Conservation (phyloP, 345 rosid species). For the Cardiospermum halicacabum region DNA sequence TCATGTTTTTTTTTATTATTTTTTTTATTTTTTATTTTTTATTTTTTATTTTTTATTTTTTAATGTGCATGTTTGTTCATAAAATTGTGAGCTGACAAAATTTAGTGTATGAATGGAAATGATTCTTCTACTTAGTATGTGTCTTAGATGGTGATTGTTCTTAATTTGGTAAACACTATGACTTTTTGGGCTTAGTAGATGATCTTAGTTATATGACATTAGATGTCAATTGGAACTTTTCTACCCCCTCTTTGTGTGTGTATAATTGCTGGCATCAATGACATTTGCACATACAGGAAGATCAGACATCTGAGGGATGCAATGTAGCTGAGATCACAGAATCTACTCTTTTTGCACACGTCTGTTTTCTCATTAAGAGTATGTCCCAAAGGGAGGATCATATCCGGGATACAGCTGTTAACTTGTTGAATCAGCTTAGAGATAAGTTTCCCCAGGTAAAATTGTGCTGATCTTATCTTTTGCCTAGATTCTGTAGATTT, state of each 20-base stretch:
- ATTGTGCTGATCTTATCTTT: slow-evolving; percentile 7
- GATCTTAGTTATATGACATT: not conserved
- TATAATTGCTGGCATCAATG: slow-evolving; percentile 9
- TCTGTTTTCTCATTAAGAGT: slow-evolving; percentile 87
- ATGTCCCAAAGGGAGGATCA: slow-evolving; percentile 97
- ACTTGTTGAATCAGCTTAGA: slow-evolving; percentile 84
- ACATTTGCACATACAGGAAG: slow-evolving; percentile 65
- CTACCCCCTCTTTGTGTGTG: slow-evolving; percentile 10
- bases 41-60: too few relatives aligned
- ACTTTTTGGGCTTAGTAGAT: not conserved
- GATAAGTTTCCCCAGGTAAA: slow-evolving; percentile 97
- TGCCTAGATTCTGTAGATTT: not conserved
- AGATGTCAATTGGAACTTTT: not conserved
- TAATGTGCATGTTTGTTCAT: too few relatives aligned
- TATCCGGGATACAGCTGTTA: slow-evolving; percentile 77
- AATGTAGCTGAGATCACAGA: slow-evolving; percentile 79
- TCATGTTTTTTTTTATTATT: too few relatives aligned
- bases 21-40: slow-evolving; percentile 3
- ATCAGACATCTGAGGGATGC: slow-evolving; percentile 70
- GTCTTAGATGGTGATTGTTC: not conserved
- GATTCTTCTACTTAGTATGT: not conserved
- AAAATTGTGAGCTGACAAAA: too few relatives aligned
- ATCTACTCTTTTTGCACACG: slow-evolving; percentile 71
- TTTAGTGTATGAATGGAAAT: too few relatives aligned
- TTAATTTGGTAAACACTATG: slow-evolving; percentile 7